Evolutionary conservation across 306 rosid genomes (phyloP).

Genomic region (Biancaea sappan): DNA sequence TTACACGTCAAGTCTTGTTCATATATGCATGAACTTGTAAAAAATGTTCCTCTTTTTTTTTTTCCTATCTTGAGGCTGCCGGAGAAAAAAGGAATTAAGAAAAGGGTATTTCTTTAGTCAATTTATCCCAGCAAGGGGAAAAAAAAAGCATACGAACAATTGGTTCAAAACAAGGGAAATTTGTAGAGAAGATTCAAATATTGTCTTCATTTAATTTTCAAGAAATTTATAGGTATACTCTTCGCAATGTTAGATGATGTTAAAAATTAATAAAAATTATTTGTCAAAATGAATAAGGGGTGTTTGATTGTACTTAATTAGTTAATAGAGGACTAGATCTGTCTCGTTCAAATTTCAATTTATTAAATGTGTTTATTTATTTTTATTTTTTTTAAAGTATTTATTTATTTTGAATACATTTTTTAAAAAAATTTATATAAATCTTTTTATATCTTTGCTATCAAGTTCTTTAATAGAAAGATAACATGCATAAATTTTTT

Average conservation of each 20-base stretch:
- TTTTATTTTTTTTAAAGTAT: too few species aligned
- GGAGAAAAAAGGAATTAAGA: not conserved
- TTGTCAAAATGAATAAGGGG: not conserved
- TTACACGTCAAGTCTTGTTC: slow-evolving; percentile 45
- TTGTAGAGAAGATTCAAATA: not conserved
- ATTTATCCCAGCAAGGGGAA: not conserved
- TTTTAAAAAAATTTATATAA: too few species aligned
- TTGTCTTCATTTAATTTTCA: slow-evolving; percentile 35
- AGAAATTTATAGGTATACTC: not conserved
- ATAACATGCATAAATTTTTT: too few species aligned
- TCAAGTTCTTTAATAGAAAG: too few species aligned
- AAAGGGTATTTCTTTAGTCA: not conserved
- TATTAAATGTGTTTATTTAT: too few species aligned
- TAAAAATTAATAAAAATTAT: slow-evolving; percentile 2
- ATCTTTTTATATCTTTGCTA: too few species aligned
- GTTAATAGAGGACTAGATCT: too few species aligned
- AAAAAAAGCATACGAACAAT: slow-evolving; percentile 24
- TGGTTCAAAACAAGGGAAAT: not conserved
- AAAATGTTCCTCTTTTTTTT: not conserved
- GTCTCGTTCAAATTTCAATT: too few species aligned
- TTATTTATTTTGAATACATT: too few species aligned
- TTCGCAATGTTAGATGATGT: not conserved
- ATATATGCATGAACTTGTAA: slow-evolving; percentile 19
- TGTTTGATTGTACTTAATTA: too few species aligned
- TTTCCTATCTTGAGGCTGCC: slow-evolving; percentile 15